These are phyloP conservation scores for Paulownia fortunei DNA, from an alignment of 257 asterid species.

Conservation along the genomic window DNA sequence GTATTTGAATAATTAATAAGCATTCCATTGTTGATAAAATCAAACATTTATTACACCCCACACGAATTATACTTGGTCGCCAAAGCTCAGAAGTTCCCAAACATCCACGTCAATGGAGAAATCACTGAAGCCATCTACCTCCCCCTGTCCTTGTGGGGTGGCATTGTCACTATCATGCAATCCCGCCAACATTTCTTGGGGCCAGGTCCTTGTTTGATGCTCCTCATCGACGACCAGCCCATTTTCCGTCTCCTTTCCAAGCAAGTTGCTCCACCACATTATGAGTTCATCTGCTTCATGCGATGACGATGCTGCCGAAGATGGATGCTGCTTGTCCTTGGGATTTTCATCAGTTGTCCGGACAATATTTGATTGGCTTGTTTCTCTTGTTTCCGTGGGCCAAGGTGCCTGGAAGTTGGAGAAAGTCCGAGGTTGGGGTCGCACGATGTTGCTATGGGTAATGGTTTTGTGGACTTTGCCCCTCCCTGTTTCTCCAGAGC, in stretches of 20 bases:
- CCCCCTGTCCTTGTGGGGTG: not conserved
- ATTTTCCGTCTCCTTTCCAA: not conserved
- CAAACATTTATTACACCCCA: too few species aligned
- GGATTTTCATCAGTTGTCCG: not conserved
- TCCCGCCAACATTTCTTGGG: not conserved
- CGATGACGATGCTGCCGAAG: not conserved
- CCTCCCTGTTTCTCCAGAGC: not conserved
- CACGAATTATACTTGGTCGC: not conserved
- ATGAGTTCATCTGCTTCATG: not conserved
- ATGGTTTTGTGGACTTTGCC: not conserved
- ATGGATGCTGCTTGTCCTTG: not conserved
- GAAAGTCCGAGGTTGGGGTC: slow-evolving; percentile 30
- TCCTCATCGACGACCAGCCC: not conserved
- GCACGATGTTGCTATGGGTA: slow-evolving; percentile 13
- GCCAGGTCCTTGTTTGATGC: not conserved
- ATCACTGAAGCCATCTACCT: not conserved
- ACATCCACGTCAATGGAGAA: not conserved
- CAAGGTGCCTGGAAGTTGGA: not conserved
- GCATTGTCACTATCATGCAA: not conserved
- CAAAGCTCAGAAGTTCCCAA: not conserved
- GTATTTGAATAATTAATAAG: too few species aligned
- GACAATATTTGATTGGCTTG: not conserved
- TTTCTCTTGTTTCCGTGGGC: not conserved
- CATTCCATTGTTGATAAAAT: too few species aligned
- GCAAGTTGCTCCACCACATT: slow-evolving; percentile 33